Conservation (phyloP, 352 stramenopile species). For the Globisporangium echinulatum region DNA sequence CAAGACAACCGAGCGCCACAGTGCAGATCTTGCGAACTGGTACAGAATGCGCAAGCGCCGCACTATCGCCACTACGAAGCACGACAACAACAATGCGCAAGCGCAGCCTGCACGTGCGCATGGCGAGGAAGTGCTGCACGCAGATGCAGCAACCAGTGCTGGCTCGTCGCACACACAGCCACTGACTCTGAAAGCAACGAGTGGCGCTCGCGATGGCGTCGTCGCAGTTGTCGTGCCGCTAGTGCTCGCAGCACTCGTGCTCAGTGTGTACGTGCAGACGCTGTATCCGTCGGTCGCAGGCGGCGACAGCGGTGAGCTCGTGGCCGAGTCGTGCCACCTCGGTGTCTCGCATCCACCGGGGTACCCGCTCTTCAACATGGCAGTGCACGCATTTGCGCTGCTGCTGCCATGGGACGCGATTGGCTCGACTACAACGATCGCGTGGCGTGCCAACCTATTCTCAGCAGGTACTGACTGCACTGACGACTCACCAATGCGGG, state of each 20-base stretch:
- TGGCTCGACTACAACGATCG: constrained; percentile 19
- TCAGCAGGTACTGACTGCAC: constrained; percentile 42
- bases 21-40: no score
- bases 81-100: constrained; percentile 1
- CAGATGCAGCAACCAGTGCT: no score
- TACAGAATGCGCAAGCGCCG: no score
- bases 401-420: constrained; percentile 23
- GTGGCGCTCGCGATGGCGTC: background rate
- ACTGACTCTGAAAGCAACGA: no score
- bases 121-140: background rate
- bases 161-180: no score
- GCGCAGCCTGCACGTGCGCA: background rate
- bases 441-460: constrained; percentile 87
- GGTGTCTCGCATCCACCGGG: constrained; percentile 92
- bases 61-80: no score
- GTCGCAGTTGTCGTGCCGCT: background rate
- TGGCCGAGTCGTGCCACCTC: constrained; percentile 91
- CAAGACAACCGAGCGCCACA: no score
- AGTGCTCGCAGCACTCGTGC: constrained; percentile 14
- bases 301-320: constrained; percentile 89
- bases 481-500: no score
- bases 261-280: constrained; percentile 73
- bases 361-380: constrained; percentile 92
- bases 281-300: constrained; percentile 83
- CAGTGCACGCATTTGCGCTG: constrained; percentile 65